A percentile compares a stretch with the other conserved stretches of the same genome.
Evolutionary conservation across 2,329 filamentous ascomycete genomes (phyloP).

Genomic region (Exophiala xenobiotica): DNA sequence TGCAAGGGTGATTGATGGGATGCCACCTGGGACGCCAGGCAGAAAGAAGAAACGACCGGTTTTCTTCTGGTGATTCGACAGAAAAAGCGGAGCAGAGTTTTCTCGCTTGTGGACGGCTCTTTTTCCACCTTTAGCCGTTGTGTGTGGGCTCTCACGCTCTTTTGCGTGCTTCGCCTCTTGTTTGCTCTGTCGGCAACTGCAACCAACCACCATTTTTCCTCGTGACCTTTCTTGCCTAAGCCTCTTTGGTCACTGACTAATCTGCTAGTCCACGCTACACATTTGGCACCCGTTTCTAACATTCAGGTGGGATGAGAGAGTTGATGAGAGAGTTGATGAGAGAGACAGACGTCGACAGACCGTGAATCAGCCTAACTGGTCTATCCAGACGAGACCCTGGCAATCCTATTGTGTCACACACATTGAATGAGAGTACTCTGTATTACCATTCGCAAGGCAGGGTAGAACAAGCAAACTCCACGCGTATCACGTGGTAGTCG

Average conservation of each 20-base stretch:
- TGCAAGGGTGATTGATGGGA: too few species aligned
- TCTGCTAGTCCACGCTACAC: not conserved
- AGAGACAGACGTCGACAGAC: too few species aligned
- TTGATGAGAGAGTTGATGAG: too few species aligned
- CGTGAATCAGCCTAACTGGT: too few species aligned
- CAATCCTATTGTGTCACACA: too few species aligned
- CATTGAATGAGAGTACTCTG: too few species aligned
- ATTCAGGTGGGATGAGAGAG: too few species aligned
- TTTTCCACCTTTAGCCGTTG: not conserved
- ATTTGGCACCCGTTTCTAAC: not conserved
- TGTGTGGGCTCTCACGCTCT: not conserved
- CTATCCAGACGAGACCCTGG: too few species aligned
- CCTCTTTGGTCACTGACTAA: not conserved
- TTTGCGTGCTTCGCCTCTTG: not conserved
- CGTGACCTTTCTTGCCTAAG: constrained; percentile 10
- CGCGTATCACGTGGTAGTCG: too few species aligned
- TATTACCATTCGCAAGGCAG: too few species aligned
- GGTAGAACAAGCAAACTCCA: too few species aligned
- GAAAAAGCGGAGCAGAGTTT: too few species aligned
- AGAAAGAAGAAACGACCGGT: not conserved
- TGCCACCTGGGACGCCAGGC: not conserved
- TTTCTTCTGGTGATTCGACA: not conserved
- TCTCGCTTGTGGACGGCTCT: not conserved
- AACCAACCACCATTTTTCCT: constrained; percentile 16
- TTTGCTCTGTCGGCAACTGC: not conserved